Percentiles rank a stretch among this genome's conserved stretches.
Conservation (phyloP, 345 rosid genomes). For the Linum trigynum region DNA sequence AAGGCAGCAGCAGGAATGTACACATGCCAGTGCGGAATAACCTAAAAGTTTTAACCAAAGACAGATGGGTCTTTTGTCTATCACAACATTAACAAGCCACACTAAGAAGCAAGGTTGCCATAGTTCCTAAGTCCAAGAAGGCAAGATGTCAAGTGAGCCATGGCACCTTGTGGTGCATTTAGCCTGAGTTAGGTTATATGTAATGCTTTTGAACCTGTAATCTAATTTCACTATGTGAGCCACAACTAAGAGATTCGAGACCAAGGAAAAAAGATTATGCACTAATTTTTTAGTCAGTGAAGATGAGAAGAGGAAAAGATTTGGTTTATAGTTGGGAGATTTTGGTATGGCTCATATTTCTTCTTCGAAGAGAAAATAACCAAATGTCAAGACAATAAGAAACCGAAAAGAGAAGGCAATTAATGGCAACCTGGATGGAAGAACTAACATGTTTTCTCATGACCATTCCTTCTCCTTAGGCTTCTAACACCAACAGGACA, state of each 20-base stretch:
- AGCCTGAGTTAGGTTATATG: neutral
- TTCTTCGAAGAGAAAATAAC: neutral
- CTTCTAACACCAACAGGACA: neutral
- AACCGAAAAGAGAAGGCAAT: neutral
- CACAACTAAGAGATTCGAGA: too few relatives aligned
- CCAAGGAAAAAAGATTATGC: too few relatives aligned
- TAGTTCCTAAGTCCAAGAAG: neutral
- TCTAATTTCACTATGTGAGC: too few relatives aligned
- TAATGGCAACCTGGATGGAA: neutral
- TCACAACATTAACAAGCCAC: neutral
- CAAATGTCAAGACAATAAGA: neutral
- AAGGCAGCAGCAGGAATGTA: neutral
- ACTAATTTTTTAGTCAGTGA: neutral
- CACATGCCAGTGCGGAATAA: neutral
- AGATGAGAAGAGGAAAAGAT: neutral
- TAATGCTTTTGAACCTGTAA: too few relatives aligned
- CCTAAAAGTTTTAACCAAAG: neutral
- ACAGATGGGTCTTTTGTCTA: neutral
- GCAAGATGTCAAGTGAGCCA: neutral
- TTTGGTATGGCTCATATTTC: neutral
- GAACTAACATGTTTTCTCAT: neutral
- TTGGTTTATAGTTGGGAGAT: neutral
- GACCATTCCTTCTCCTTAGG: neutral
- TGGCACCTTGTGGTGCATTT: neutral
- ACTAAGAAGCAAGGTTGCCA: neutral